Conservation (phyloP, 2,329 filamentous ascomycete species). For the Cladosporium sp. region DNA sequence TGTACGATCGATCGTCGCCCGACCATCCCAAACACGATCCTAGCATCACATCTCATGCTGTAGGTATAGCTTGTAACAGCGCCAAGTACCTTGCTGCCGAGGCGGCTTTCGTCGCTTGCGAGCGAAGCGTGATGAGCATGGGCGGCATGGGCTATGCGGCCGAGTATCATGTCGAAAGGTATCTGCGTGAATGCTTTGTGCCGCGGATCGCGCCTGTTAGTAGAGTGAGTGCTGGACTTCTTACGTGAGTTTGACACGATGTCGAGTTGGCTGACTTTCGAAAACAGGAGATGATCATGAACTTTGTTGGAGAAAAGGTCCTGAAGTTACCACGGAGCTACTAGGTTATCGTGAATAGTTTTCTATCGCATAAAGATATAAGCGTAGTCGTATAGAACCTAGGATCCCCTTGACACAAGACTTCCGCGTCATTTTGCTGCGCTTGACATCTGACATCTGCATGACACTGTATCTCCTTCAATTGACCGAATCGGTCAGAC, state of each 20-base stretch:
- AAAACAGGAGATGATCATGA: constrained; percentile 67
- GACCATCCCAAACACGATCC: constrained; percentile 30
- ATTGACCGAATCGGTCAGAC: no score
- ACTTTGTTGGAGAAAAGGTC: constrained; percentile 66
- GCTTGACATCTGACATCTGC: no score
- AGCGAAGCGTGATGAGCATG: constrained; percentile 54
- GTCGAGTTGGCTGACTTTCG: constrained; percentile 1
- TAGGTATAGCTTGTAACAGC: constrained; percentile 53
- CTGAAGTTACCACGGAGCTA: constrained; percentile 66
- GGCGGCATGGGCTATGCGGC: constrained; percentile 62
- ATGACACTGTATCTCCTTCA: no score
- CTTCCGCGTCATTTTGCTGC: no score
- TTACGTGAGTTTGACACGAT: no score
- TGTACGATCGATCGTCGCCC: constrained; percentile 50
- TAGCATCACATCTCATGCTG: constrained; percentile 40
- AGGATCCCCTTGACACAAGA: no score
- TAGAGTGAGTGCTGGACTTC: constrained; percentile 36
- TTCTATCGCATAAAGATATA: no score
- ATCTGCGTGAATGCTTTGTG: constrained; percentile 56
- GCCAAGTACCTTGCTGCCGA: constrained; percentile 59
- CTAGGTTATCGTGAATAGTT: constrained; percentile 29
- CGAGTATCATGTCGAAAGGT: constrained; percentile 60
- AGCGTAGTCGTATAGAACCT: no score
- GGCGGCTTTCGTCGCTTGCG: constrained; percentile 57
- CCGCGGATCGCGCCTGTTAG: constrained; percentile 58